Evolutionary conservation across 2,329 filamentous ascomycete species (phyloP), one percentile per base, ranked within the genome.

Genomic region (Alternaria hordeiaustralica): DNA sequence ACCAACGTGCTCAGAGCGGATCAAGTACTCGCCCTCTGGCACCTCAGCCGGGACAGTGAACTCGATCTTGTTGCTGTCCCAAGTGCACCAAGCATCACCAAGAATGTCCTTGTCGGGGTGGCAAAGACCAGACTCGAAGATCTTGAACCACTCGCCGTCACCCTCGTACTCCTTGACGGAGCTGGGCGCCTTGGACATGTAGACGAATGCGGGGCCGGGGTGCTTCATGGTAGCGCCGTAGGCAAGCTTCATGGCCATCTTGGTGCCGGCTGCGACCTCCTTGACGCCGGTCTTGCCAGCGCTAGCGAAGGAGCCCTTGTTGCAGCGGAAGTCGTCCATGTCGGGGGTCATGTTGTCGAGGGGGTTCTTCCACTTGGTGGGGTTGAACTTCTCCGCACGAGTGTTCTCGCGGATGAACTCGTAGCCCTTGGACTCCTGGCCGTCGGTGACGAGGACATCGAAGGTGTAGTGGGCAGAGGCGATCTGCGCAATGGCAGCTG

Each of bases 1-100:
- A 36, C 73, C 82, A 53, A 84, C 80, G 60, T 83, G 82, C 72
- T 84, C 81, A 20, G 78, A 70, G 15, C 82, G 77, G 21, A 84
- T 67, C 23, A 84, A 73, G 67, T 84, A 83, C 68, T 83, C 72
- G 18, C 82, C 82, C n/a, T 71, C 63, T 11, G 81, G 79, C 2
- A 74, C 74, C 20, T 72, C 75, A 5, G 62, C 65, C 6, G 82
- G 82, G 41, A 84, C 76, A 2, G 69, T 76, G 65, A 77, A 68
- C n/a, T 64, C 54, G 9, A 71, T 46, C 13, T 23, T 30, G 51
- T 67, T 55, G 58, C 64, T 63, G 45, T 63, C 59, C 63, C 64
- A 79, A 12, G 60, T 70, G 67, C 68, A 71, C 69, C 71, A 69
- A 26, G 65, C 63, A 18, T 55, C 49, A 11, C 51, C 63, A 15